Conservation (phyloP, 257 asterid genomes). For the Penstemon barbatus region DNA sequence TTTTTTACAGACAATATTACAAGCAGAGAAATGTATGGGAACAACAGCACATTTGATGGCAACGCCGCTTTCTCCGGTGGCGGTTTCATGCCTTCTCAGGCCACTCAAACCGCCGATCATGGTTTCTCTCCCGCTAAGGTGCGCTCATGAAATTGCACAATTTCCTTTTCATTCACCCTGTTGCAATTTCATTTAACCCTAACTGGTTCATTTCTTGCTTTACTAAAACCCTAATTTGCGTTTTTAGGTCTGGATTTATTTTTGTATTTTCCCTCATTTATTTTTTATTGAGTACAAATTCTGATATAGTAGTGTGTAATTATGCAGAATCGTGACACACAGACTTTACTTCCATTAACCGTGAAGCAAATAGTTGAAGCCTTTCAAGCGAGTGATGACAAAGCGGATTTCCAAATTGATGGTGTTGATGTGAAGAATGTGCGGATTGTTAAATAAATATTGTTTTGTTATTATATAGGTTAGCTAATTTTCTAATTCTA, state of each 20-base stretch:
- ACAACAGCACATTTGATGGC: slow-evolving; percentile 59
- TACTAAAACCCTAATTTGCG: slow-evolving; percentile 35
- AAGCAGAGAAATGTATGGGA: slow-evolving; percentile 52
- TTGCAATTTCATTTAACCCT: neutral
- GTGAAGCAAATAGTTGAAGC: slow-evolving; percentile 85
- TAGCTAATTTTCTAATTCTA: neutral
- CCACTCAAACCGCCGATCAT: slow-evolving; percentile 71
- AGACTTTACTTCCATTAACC: slow-evolving; percentile 71
- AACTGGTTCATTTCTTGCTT: neutral
- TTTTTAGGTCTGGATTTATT: neutral
- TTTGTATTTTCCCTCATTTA: neutral
- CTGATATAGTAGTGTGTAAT: neutral
- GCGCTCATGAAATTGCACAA: neutral
- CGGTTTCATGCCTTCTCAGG: slow-evolving; percentile 96
- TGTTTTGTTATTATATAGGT: neutral
- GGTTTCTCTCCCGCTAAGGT: slow-evolving; percentile 71
- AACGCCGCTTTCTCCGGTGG: slow-evolving; percentile 98
- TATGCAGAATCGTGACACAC: slow-evolving; percentile 79
- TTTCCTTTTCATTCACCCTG: neutral
- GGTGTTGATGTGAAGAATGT: slow-evolving; percentile 85
- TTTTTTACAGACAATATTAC: neutral
- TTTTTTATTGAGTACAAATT: too few species aligned
- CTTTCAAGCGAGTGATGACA: slow-evolving; percentile 66
- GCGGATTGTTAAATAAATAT: slow-evolving; percentile 7
- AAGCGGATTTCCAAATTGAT: slow-evolving; percentile 61